Conservation (phyloP, 2,329 filamentous ascomycete genomes). For the Neopestalotiopsis rosae region DNA sequence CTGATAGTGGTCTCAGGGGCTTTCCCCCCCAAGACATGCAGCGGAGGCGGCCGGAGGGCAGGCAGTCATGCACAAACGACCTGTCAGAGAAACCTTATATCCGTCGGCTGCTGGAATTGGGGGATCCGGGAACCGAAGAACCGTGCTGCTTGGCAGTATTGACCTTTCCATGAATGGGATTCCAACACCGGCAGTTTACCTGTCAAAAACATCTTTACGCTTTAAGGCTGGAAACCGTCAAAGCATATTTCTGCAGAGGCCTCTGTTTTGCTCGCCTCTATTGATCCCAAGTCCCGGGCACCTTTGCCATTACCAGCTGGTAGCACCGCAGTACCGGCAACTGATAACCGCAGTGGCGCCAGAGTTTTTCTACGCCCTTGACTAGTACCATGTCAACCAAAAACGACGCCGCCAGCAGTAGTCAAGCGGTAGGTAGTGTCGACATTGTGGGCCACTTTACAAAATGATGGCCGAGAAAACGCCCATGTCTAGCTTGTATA, state of each 20-base stretch:
- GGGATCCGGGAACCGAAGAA: no score
- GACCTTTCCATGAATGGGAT: no score
- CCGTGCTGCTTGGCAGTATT: no score
- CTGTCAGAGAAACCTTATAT: no score
- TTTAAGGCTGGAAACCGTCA: background rate
- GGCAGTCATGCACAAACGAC: no score
- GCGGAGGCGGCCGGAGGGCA: no score
- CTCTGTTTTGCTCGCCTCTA: background rate
- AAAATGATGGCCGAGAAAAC: background rate
- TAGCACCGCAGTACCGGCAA: background rate
- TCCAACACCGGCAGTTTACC: no score
- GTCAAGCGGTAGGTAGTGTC: background rate
- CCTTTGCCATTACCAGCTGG: background rate
- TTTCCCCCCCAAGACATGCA: no score
- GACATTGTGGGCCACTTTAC: background rate
- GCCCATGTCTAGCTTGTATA: background rate
- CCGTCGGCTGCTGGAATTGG: no score
- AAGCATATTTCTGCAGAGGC: background rate
- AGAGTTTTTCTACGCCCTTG: background rate
- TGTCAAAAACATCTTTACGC: no score
- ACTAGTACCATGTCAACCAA: background rate
- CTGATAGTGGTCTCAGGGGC: no score
- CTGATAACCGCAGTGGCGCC: slow-evolving; percentile 1
- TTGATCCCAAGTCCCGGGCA: background rate
- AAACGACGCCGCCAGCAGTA: background rate